Percentiles rank a stretch among this genome's conserved stretches.
Conservation (phyloP, 345 rosid species). For the Microthlaspi erraticum region DNA sequence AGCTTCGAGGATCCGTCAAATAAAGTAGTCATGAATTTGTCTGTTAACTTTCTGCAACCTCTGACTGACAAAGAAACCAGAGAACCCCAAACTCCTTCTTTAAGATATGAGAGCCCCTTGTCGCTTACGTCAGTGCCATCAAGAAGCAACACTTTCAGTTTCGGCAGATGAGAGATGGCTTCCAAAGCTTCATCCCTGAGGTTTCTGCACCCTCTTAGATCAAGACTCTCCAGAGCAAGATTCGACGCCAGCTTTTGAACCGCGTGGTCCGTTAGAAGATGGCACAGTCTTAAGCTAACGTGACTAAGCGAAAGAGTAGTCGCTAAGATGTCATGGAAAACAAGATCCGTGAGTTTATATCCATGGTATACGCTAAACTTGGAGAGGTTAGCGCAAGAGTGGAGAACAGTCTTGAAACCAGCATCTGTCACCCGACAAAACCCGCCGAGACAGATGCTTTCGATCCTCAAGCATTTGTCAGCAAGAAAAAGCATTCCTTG, state of each 20-base stretch:
- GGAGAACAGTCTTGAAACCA: slow-evolving; percentile 83
- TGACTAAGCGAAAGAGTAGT: slow-evolving; percentile 77
- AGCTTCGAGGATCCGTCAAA: slow-evolving; percentile 71
- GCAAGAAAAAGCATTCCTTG: slow-evolving; percentile 94
- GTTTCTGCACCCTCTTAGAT: slow-evolving; percentile 77
- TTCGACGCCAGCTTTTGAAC: slow-evolving; percentile 65
- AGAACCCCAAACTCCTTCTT: slow-evolving; percentile 58
- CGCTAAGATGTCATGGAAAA: slow-evolving; percentile 87
- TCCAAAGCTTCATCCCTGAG: slow-evolving; percentile 75
- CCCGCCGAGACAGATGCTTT: slow-evolving; percentile 86
- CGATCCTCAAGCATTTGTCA: slow-evolving; percentile 76
- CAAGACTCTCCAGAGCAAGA: slow-evolving; percentile 61
- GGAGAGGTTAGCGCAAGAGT: slow-evolving; percentile 77
- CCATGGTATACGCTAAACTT: slow-evolving; percentile 82
- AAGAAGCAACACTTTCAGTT: slow-evolving; percentile 62
- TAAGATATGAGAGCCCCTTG: slow-evolving; percentile 60
- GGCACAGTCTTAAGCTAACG: slow-evolving; percentile 85
- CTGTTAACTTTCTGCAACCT: slow-evolving; percentile 90
- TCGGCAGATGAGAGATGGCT: slow-evolving; percentile 62
- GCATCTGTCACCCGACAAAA: slow-evolving; percentile 90
- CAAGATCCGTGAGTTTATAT: slow-evolving; percentile 75
- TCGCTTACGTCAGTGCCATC: slow-evolving; percentile 78
- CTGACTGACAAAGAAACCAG: slow-evolving; percentile 73
- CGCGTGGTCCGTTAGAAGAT: slow-evolving; percentile 75
- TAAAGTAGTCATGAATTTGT: slow-evolving; percentile 64